Evolutionary conservation across 2,329 filamentous ascomycete genomes (phyloP), one percentile per base, ranked within the genome.

Genomic region (Talaromyces pinophilus): DNA sequence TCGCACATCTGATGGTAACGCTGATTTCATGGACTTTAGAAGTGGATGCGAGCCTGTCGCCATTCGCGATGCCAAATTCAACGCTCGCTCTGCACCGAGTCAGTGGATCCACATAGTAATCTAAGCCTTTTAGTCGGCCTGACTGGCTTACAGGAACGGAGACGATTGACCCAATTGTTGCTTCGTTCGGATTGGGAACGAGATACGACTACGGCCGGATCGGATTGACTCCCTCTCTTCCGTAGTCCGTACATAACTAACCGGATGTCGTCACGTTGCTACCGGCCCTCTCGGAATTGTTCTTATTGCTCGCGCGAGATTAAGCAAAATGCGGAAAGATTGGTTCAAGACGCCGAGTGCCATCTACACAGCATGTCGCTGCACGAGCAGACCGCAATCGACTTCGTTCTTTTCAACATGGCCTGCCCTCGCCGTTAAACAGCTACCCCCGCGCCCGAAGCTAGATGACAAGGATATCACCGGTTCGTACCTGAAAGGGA

Each of bases 401-500:
- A 33, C 10, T 5, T 42, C 25, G 5, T 38, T 40, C 19, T 67
- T 67, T 54, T 67, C 65, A 46, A 48, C 65, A 22, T n/a, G 40
- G 52, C 38, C 65, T 25, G 54, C 54, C 22, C 46, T 25, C 17
- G 42, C 60, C 8, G 48, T 62, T 52, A 91, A 90, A 75, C 85
- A 86, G 63, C 83, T 96, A 74, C 93, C 94, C 1, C 89, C 92
- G 5, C 88, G 93, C 3, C 89, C 90, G 15, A 86, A 88, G 13
- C 87, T 95, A 22, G 85, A 88, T 13, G 93, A 97, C 70, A 82
- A 84, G 19, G 93, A 97, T 62, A 88, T 98, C 71, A 88, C 90
- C 65, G 92, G 97, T 74, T 86, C 85, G 50, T 98, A 96, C 80
- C 84, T 99, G 68, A 96, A 95, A 77, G 95, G 95, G 72, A 91